Conservation (phyloP, 768 basidiomycete species). For the Megacollybia marginata region DNA sequence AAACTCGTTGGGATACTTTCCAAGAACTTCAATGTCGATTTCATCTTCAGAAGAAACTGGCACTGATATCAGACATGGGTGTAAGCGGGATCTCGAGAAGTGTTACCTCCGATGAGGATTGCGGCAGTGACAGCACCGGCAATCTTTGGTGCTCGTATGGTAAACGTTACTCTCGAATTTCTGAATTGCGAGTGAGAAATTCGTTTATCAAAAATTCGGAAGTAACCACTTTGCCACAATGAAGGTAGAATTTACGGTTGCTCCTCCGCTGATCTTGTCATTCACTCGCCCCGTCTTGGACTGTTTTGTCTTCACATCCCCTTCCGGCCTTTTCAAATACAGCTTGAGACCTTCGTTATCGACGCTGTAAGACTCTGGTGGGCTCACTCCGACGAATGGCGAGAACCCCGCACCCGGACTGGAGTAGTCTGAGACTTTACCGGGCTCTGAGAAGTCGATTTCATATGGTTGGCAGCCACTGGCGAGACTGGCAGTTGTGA, state of each 20-base stretch:
- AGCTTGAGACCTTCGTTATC: conserved; percentile 20
- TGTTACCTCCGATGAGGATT: conserved; percentile 25
- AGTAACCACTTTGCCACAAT: conserved; percentile 17
- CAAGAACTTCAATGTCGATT: conserved; percentile 35
- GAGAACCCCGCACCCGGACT: not conserved
- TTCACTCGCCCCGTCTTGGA: conserved; percentile 21
- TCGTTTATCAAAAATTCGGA: not conserved
- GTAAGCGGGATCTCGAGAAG: conserved; percentile 7
- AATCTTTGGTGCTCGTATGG: conserved; percentile 22
- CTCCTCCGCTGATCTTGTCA: conserved; percentile 26
- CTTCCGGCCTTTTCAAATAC: conserved; percentile 22
- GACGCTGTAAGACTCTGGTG: conserved; percentile 19
- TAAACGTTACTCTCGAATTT: conserved; percentile 27
- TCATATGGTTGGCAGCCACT: no score
- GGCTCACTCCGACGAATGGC: conserved; percentile 22
- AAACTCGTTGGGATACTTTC: conserved; percentile 29
- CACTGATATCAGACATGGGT: not conserved
- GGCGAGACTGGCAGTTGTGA: no score
- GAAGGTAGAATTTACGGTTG: conserved; percentile 35
- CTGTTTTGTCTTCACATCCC: conserved; percentile 17
- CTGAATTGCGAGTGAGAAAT: conserved; percentile 10
- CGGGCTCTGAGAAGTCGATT: no score
- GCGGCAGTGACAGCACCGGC: conserved; percentile 32
- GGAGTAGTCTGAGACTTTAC: no score
- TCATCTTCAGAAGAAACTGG: conserved; percentile 19